These are phyloP conservation scores for Hypoxylon sp. DNA, from an alignment of 2,329 filamentous ascomycete genomes.

Conservation along the genomic window DNA sequence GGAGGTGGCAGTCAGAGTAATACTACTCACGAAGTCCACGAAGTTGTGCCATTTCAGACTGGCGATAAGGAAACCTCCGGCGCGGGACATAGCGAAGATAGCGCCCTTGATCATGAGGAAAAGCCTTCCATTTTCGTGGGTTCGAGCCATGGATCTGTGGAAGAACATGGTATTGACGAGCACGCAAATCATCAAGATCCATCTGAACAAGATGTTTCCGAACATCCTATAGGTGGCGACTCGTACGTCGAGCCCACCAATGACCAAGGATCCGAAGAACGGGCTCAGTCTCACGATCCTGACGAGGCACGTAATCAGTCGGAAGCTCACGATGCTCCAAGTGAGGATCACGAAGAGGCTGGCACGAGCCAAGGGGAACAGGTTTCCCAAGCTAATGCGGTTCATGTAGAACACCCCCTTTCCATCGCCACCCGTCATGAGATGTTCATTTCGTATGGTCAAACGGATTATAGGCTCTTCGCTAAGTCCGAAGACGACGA, in stretches of 20 bases:
- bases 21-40: constrained; percentile 14
- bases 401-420: constrained; percentile 41
- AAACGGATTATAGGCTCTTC: constrained; percentile 54
- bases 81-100: constrained; percentile 25
- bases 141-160: constrained; percentile 22
- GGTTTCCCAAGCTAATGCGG: background rate
- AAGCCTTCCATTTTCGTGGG: constrained; percentile 7
- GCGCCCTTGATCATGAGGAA: constrained; percentile 20
- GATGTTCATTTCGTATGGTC: constrained; percentile 53
- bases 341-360: constrained; percentile 22
- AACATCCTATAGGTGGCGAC: constrained; percentile 46
- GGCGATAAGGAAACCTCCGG: constrained; percentile 24
- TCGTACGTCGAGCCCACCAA: constrained; percentile 44
- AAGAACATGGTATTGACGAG: constrained; percentile 25
- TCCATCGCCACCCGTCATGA: constrained; percentile 49
- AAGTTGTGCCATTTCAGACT: constrained; percentile 14
- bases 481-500: constrained; percentile 54
- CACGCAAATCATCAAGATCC: constrained; percentile 19
- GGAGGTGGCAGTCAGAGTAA: constrained; percentile 15
- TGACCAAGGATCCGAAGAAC: constrained; percentile 37
- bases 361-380: constrained; percentile 12
- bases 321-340: constrained; percentile 21
- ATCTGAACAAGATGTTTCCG: constrained; percentile 21
- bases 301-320: constrained; percentile 19
- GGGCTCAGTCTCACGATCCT: constrained; percentile 11